Conservation (phyloP, 495 filamentous ascomycete genomes). For the Haplographium delicatum region DNA sequence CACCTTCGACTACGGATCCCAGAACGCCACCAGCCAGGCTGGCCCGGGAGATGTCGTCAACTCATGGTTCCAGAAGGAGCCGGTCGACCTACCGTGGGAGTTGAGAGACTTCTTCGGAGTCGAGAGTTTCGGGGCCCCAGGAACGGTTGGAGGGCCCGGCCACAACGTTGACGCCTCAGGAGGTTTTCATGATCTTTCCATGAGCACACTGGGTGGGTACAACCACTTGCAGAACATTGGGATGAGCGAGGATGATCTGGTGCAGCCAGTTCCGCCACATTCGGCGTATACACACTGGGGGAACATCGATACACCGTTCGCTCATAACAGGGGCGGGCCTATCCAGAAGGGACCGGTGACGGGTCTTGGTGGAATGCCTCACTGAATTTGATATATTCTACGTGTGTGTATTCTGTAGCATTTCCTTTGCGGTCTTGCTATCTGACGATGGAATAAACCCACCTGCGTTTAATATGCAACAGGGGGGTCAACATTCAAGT, state of each 20-base stretch:
- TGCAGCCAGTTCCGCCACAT: conserved; percentile 7
- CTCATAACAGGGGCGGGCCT: background rate
- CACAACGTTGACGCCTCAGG: background rate
- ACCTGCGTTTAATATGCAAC: no score
- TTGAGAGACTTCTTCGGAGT: conserved; percentile 22
- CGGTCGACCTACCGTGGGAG: conserved; percentile 19
- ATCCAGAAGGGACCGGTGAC: background rate
- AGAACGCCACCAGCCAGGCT: background rate
- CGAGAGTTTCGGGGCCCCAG: conserved; percentile 6
- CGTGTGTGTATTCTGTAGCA: no score
- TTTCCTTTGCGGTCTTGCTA: no score
- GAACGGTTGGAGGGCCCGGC: background rate
- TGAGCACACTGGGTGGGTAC: background rate
- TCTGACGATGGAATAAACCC: no score
- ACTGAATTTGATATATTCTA: no score
- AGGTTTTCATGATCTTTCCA: background rate
- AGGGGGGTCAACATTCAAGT: no score
- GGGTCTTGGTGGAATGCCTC: no score
- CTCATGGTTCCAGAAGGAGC: conserved; percentile 20
- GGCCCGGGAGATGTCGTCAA: conserved; percentile 10
- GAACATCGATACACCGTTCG: conserved; percentile 18
- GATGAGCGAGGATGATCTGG: conserved; percentile 4
- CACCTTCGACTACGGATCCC: conserved; percentile 10
- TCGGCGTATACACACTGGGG: conserved; percentile 21
- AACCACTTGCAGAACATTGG: background rate